These are phyloP conservation scores for Helianthus tuberosus DNA, from an alignment of 129 eudicot genomes.

Conservation along the genomic window DNA sequence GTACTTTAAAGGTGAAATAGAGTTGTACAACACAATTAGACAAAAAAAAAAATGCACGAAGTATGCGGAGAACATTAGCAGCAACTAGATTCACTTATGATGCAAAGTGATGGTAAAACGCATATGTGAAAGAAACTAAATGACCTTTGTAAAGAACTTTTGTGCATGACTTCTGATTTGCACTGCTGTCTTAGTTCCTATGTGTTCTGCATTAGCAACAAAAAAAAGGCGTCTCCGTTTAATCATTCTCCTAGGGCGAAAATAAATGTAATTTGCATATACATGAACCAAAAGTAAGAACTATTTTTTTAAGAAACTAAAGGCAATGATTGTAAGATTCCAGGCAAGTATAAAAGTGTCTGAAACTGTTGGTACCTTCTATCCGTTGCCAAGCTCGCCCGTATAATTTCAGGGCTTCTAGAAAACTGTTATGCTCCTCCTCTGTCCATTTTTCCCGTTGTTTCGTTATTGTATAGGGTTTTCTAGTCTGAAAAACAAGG, in stretches of 20 bases:
- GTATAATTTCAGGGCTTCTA: conserved; percentile 93
- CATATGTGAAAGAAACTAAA: conserved; percentile 51
- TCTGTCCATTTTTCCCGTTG: conserved; percentile 99
- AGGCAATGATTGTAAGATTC: conserved; percentile 7
- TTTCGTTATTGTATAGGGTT: conserved; percentile 97
- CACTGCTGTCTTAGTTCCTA: conserved; percentile 99
- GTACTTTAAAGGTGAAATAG: too few relatives aligned
- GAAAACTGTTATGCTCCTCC: conserved; percentile 91
- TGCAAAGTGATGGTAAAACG: not conserved
- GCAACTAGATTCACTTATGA: conserved; percentile 11
- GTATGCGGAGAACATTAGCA: not conserved
- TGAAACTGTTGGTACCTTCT: conserved; percentile 62
- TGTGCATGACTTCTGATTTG: conserved; percentile 99
- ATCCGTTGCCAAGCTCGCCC: conserved; percentile 99
- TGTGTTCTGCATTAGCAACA: conserved; percentile 82
- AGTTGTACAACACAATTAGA: conserved; percentile 8
- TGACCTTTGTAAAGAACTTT: conserved; percentile 97
- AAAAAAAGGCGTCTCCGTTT: conserved; percentile 28
- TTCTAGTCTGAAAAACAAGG: conserved; percentile 60
- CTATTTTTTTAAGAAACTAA: not conserved
- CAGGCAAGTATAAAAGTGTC: not conserved
- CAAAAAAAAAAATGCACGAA: not conserved
- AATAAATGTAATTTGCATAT: conserved; percentile 14
- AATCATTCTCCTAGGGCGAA: not conserved
- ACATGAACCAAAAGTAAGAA: conserved; percentile 27